Conservation (phyloP, 495 filamentous ascomycete species). For the Penicillium turbatum region DNA sequence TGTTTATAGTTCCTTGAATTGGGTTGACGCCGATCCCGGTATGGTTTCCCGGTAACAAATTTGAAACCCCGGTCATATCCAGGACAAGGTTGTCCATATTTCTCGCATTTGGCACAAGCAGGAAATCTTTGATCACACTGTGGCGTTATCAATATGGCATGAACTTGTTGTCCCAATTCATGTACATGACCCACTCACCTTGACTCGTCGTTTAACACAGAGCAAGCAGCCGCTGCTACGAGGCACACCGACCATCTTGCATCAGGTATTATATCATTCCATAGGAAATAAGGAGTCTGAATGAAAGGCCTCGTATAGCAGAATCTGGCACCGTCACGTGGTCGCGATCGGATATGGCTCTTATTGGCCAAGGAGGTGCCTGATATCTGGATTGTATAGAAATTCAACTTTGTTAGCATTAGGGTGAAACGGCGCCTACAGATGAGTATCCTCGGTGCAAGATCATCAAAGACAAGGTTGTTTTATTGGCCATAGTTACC, state of each 20-base stretch:
- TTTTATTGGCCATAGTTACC: too few species aligned
- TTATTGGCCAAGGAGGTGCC: neutral
- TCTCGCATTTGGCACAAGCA: constrained; percentile 32
- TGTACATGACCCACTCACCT: constrained; percentile 13
- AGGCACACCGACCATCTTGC: constrained; percentile 39
- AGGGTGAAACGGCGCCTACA: too few species aligned
- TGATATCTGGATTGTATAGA: too few species aligned
- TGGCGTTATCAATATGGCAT: constrained; percentile 4
- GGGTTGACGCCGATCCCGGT: constrained; percentile 21
- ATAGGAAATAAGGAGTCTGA: neutral
- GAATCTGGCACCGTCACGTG: neutral
- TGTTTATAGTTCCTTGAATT: neutral
- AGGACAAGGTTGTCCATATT: constrained; percentile 32
- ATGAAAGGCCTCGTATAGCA: neutral
- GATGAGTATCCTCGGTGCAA: too few species aligned
- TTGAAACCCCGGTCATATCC: constrained; percentile 35
- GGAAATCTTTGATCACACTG: constrained; percentile 35
- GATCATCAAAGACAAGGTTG: too few species aligned
- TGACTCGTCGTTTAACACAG: constrained; percentile 35
- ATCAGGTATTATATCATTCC: neutral
- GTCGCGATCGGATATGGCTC: neutral
- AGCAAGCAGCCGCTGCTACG: constrained; percentile 54
- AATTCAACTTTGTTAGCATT: too few species aligned
- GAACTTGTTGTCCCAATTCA: neutral
- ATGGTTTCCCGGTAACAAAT: constrained; percentile 33